These are phyloP conservation scores for Linnemannia elongata DNA, from an alignment of 192 early-diverging fungal genomes.

Conservation along the genomic window DNA sequence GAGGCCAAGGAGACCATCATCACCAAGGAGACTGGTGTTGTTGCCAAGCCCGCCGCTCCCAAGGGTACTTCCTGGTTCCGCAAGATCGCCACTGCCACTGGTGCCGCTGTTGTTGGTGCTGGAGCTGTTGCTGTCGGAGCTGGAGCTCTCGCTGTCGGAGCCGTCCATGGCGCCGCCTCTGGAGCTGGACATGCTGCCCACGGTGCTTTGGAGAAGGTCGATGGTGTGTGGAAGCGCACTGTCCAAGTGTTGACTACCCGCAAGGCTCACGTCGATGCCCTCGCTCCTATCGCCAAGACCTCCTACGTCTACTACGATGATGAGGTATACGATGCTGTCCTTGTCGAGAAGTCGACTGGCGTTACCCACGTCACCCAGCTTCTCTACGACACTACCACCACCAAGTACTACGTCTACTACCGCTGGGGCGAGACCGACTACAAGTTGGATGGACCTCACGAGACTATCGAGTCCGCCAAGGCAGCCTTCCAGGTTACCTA, in stretches of 20 bases:
- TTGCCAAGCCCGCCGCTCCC: constrained; percentile 18
- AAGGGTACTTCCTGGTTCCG: constrained; percentile 26
- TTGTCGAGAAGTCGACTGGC: constrained; percentile 24
- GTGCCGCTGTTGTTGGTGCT: constrained; percentile 6
- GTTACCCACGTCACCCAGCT: constrained; percentile 31
- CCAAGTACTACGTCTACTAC: constrained; percentile 30
- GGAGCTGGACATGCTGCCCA: constrained; percentile 5
- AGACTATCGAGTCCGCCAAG: constrained; percentile 37
- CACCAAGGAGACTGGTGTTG: constrained; percentile 1
- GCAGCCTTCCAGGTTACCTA: constrained; percentile 25
- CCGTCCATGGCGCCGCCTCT: neutral
- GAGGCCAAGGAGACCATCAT: constrained; percentile 13
- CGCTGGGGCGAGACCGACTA: constrained; percentile 30
- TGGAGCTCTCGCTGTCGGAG: neutral
- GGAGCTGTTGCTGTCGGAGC: too few relatives aligned
- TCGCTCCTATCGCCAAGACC: constrained; percentile 17
- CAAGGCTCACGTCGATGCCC: constrained; percentile 15
- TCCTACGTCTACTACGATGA: constrained; percentile 29
- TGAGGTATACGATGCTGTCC: constrained; percentile 23
- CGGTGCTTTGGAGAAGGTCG: constrained; percentile 12
- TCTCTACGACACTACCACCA: constrained; percentile 15
- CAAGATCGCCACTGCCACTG: constrained; percentile 8
- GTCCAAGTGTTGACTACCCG: constrained; percentile 22
- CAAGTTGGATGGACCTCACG: constrained; percentile 40
- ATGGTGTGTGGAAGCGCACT: constrained; percentile 33